Evolutionary conservation across 1,284 basidiomycete genomes (phyloP).

Genomic region (Volvariella surrecta): DNA sequence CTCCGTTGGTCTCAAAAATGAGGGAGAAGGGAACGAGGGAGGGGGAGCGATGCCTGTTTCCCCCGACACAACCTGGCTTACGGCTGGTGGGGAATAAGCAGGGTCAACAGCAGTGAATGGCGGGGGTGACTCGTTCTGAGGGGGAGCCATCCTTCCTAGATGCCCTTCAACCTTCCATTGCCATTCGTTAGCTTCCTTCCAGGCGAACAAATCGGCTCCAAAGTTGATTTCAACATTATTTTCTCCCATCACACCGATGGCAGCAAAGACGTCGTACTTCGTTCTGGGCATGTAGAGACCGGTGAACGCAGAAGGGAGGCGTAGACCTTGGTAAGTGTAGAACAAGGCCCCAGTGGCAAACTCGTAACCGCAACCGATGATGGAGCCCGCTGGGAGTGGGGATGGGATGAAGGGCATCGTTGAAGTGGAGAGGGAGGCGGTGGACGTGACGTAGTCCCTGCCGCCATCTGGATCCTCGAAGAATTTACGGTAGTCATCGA

Average conservation of each 20-base stretch:
- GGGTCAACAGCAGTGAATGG: too few relatives aligned
- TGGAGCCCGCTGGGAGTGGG: constrained; percentile 35
- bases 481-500: constrained; percentile 67
- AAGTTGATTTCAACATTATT: constrained; percentile 57
- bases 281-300: constrained; percentile 48
- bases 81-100: too few relatives aligned
- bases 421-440: not conserved
- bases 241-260: constrained; percentile 49
- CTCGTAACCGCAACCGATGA: constrained; percentile 54
- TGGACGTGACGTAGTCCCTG: constrained; percentile 33
- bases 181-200: constrained; percentile 57
- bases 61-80: too few relatives aligned
- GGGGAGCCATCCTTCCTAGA: constrained; percentile 25
- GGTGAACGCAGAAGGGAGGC: constrained; percentile 47
- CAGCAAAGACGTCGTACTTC: constrained; percentile 51
- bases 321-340: constrained; percentile 59
- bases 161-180: constrained; percentile 50
- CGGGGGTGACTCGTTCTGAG: too few relatives aligned
- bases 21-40: too few relatives aligned
- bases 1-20: too few relatives aligned
- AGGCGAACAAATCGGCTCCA: constrained; percentile 46
- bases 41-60: too few relatives aligned
- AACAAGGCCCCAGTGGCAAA: constrained; percentile 45
- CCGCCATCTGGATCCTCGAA: constrained; percentile 61
- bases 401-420: constrained; percentile 18